Evolutionary conservation across 345 rosid genomes (phyloP).

Genomic region (Gossypium anomalum): DNA sequence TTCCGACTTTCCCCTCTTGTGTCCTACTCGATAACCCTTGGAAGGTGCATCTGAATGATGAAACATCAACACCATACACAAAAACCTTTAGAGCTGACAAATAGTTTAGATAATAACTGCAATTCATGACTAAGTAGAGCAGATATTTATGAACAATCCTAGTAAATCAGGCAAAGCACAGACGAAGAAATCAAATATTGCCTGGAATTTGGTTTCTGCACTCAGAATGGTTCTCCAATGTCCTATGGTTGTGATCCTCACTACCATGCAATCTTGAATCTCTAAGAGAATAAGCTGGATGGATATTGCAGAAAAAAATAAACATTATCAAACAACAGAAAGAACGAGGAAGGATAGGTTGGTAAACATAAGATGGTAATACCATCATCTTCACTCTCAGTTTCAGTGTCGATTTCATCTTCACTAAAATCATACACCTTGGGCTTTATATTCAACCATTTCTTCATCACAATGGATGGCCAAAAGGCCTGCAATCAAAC

Average conservation of each 20-base stretch:
- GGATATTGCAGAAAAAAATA: constrained; percentile 11
- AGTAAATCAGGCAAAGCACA: background rate
- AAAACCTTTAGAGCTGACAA: background rate
- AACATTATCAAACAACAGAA: constrained; percentile 14
- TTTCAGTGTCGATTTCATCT: constrained; percentile 83
- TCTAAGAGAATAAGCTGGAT: constrained; percentile 50
- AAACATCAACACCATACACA: constrained; percentile 17
- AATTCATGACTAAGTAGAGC: background rate
- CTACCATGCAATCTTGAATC: constrained; percentile 26
- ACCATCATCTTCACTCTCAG: constrained; percentile 93
- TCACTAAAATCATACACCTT: constrained; percentile 81
- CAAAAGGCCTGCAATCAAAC: constrained; percentile 61
- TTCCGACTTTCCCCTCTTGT: constrained; percentile 92
- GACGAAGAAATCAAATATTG: constrained; percentile 17
- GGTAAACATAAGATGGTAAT: background rate
- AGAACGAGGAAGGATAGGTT: background rate
- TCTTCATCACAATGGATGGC: constrained; percentile 97
- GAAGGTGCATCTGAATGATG: constrained; percentile 38
- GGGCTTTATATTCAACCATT: constrained; percentile 92
- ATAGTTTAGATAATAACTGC: too few relatives aligned
- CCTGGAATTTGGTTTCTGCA: constrained; percentile 50
- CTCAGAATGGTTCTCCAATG: constrained; percentile 28
- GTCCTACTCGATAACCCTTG: constrained; percentile 47
- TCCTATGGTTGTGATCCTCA: constrained; percentile 26
- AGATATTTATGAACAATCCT: background rate